Base-by-base conservation (phyloP, 2,329 filamentous ascomycete species). In the Periglandula ipomoeae region DNA sequence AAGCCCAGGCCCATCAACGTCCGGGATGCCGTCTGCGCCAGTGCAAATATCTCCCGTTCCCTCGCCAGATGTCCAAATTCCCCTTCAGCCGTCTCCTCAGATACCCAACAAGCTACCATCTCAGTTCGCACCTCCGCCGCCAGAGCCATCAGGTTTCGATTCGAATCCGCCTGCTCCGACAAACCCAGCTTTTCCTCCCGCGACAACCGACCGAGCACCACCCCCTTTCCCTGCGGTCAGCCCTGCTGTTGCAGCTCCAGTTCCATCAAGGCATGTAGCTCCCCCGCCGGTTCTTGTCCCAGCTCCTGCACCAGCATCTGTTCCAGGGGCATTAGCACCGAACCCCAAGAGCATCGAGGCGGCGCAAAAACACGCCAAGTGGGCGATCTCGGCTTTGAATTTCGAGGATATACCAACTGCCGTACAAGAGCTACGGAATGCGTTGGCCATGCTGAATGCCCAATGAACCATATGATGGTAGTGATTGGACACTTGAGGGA, bases 391-490 rank as follows among this genome's bases (percentile, higher is more conserved):
- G 10, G 93, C 93, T 0, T 70, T 98, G 43, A 95, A 96, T 59
- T 98, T 98, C 66, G 93, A 98, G 57, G 93, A 98, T 63, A 86
- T 95, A 2, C 75, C 84, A 1, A 98, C 93, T 0, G 93, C 93
- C 0, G 83, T 97, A 4, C 83, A 84, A 59, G 90, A 98, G 62
- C 65, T 98, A 53, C 79, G 80, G 46, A 81, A 79, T 51, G 93
- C 93, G 3, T 68, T 98, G 53, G 72, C 78, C 49, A 69, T 74
- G 17, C 68, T 96, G 44, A 88, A 88, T 2, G 85, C 81, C 11
- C 60, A 60, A 45, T 68, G 6, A 20, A 8, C n/a, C n/a, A n/a
- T n/a, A n/a, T n/a, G n/a, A n/a, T n/a, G n/a, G n/a, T n/a, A n/a
- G n/a, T n/a, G n/a, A n/a, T n/a, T n/a, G n/a, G n/a, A n/a, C n/a